A percentile compares a stretch with the other conserved stretches of the same genome.
Conservation (phyloP, 2,329 filamentous ascomycete species). For the Colletotrichum limetticola region DNA sequence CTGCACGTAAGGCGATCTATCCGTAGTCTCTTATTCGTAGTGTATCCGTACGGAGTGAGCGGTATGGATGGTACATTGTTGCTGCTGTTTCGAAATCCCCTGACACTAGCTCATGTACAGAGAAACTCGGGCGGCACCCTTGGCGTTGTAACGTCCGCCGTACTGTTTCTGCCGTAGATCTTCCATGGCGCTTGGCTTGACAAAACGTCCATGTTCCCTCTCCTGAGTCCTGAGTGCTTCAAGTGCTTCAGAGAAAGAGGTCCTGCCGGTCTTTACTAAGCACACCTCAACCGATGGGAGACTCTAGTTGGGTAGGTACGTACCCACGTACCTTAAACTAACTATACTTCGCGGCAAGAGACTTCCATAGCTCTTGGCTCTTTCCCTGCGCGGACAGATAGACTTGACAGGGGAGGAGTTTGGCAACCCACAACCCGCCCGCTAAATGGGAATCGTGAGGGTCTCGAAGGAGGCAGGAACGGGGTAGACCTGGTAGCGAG, state of each 20-base stretch:
- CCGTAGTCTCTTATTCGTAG: too few relatives aligned
- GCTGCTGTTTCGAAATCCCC: slow-evolving; percentile 7
- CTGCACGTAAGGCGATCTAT: neutral
- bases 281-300: neutral
- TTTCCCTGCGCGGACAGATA: neutral
- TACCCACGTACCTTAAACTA: too few relatives aligned
- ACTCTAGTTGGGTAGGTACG: too few relatives aligned
- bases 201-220: neutral
- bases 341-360: neutral
- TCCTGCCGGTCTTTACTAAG: neutral
- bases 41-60: too few relatives aligned
- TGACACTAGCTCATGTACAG: neutral
- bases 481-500: slow-evolving; percentile 26
- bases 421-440: slow-evolving; percentile 17
- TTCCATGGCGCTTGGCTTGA: neutral
- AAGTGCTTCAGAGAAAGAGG: neutral
- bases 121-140: slow-evolving; percentile 21
- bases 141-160: slow-evolving; percentile 29
- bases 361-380: neutral
- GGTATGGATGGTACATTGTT: neutral
- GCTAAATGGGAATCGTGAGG: slow-evolving; percentile 8
- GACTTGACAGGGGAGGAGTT: slow-evolving; percentile 5
- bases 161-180: neutral
- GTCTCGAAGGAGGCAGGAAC: neutral
- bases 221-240: neutral